Evolutionary conservation across 2,329 filamentous ascomycete species (phyloP).

Genomic region (Fusarium guadeloupense): DNA sequence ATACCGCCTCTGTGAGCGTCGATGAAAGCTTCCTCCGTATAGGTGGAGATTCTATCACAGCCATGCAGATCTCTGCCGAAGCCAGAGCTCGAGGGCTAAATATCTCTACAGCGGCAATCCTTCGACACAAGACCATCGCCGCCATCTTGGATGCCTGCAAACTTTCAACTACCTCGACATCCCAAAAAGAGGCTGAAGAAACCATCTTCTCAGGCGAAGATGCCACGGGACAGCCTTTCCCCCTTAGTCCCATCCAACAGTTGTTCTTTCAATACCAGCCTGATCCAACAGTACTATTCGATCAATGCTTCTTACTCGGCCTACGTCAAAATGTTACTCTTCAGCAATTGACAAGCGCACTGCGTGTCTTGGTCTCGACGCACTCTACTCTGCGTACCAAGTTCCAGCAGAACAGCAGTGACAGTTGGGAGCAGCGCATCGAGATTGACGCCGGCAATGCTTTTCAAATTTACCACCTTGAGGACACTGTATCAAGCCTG

Average conservation of each 20-base stretch:
- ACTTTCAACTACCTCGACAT: not conserved
- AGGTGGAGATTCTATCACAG: constrained; percentile 59
- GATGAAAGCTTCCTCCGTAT: constrained; percentile 60
- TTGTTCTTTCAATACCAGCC: constrained; percentile 4
- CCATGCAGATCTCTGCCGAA: constrained; percentile 44
- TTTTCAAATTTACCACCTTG: not conserved
- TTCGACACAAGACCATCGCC: constrained; percentile 11
- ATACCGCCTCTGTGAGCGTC: constrained; percentile 47
- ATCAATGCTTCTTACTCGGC: not conserved
- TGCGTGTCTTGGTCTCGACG: not conserved
- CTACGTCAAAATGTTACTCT: not conserved
- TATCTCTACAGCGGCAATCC: constrained; percentile 8
- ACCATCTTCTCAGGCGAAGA: not conserved
- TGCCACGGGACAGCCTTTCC: not conserved
- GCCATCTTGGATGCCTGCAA: not conserved
- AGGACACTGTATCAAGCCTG: not conserved
- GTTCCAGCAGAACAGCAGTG: not conserved
- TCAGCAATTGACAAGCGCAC: not conserved
- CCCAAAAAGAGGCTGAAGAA: not conserved
- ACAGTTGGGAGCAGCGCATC: not conserved
- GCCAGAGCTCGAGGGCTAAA: constrained; percentile 3
- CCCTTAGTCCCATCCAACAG: constrained; percentile 10
- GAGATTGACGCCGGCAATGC: not conserved
- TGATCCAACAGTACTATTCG: not conserved
- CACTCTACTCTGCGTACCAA: not conserved